phyloP scores from a whole-genome alignment of 805 yeast genomes.

The Metschnikowia cubensis region DNA sequence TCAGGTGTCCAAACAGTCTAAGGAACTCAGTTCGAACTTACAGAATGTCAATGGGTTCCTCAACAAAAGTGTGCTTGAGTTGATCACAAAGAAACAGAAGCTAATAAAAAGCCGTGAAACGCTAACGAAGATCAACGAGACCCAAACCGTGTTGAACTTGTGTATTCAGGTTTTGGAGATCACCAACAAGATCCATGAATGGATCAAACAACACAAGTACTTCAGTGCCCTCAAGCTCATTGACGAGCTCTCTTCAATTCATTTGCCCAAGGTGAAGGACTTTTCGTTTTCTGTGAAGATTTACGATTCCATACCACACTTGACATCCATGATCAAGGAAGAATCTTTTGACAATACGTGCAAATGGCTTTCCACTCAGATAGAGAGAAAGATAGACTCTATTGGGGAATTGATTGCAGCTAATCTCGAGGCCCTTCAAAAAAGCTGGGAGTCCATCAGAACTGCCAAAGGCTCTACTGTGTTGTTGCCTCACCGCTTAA shows the following conservation, averaged over 20 bases:
- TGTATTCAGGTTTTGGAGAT: slow-evolving; percentile 81
- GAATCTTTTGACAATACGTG: slow-evolving; percentile 65
- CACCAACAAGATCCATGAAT: slow-evolving; percentile 79
- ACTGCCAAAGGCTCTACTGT: slow-evolving; percentile 34
- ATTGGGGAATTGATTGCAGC: slow-evolving; percentile 58
- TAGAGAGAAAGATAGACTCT: slow-evolving; percentile 55
- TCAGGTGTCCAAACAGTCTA: slow-evolving; percentile 54
- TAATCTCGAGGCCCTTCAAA: slow-evolving; percentile 52
- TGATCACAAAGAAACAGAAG: slow-evolving; percentile 58
- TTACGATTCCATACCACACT: slow-evolving; percentile 69
- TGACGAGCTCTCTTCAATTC: slow-evolving; percentile 67
- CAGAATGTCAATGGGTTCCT: slow-evolving; percentile 53
- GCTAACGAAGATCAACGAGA: slow-evolving; percentile 63
- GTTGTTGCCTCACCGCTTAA: slow-evolving; percentile 59
- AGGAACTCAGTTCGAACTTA: slow-evolving; percentile 52
- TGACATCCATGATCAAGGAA: slow-evolving; percentile 67
- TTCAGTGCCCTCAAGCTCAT: slow-evolving; percentile 83
- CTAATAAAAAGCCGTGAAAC: slow-evolving; percentile 61
- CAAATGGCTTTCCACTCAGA: slow-evolving; percentile 57
- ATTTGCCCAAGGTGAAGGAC: slow-evolving; percentile 64
- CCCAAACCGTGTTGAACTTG: slow-evolving; percentile 61
- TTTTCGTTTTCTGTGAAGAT: slow-evolving; percentile 75
- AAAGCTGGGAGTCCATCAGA: slow-evolving; percentile 54
- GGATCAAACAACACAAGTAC: slow-evolving; percentile 69
- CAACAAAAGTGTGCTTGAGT: slow-evolving; percentile 59